Percentiles rank a stretch among this genome's conserved stretches.
These are phyloP conservation scores for Cercophora sp. DNA, from an alignment of 495 filamentous ascomycete genomes.

Conservation along the genomic window DNA sequence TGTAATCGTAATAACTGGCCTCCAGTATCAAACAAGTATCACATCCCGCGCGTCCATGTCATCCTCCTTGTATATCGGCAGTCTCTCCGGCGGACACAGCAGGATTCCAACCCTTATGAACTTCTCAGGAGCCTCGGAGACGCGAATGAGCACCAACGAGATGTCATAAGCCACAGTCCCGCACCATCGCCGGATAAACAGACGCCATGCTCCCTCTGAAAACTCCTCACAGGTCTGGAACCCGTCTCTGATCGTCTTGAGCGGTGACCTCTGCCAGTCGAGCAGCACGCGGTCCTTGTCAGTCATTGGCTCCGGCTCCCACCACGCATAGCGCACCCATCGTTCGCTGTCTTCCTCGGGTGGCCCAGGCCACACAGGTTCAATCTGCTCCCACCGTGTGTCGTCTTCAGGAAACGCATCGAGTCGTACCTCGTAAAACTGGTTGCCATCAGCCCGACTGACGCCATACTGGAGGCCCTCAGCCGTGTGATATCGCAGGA, in stretches of 20 bases:
- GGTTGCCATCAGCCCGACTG: background rate
- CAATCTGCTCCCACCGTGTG: background rate
- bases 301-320: background rate
- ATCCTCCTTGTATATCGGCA: background rate
- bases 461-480: background rate
- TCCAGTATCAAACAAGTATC: background rate
- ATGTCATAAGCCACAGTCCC: background rate
- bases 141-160: background rate
- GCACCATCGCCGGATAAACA: background rate
- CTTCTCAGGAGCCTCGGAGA: background rate
- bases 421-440: background rate
- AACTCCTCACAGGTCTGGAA: slow-evolving; percentile 7
- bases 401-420: background rate
- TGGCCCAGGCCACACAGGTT: background rate
- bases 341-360: background rate
- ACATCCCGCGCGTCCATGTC: background rate
- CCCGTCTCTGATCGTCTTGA: background rate
- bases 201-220: background rate
- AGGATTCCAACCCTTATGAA: slow-evolving; percentile 1
- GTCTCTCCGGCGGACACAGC: background rate
- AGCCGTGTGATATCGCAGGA: background rate
- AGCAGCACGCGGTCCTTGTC: background rate
- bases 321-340: background rate
- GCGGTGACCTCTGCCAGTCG: background rate
- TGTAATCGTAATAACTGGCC: no score